These are phyloP conservation scores for Bigelowiella natans DNA, from an alignment of 78 protist genomes.

Conservation along the genomic window DNA sequence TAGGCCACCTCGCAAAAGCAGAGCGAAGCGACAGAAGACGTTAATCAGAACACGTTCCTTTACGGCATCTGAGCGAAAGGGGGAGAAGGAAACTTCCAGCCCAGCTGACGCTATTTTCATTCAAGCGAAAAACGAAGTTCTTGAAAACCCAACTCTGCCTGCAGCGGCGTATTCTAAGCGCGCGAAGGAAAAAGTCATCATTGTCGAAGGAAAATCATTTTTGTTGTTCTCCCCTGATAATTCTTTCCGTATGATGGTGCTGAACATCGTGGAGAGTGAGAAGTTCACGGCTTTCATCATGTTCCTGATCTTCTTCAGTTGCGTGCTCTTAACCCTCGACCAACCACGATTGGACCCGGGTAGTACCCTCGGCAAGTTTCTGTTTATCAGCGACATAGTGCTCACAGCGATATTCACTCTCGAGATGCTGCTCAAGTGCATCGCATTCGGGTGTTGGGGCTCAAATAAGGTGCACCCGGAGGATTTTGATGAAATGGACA, in stretches of 20 bases:
- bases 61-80: too few species aligned
- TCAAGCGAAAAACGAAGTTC: too few species aligned
- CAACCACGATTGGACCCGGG: background rate
- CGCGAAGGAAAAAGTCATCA: background rate
- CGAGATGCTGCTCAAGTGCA: background rate
- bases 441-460: too few species aligned
- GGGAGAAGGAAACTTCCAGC: too few species aligned
- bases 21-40: too few species aligned
- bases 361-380: background rate
- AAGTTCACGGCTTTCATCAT: background rate
- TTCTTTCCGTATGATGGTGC: background rate
- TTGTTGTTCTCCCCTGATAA: background rate
- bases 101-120: too few species aligned
- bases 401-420: background rate
- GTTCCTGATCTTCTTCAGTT: background rate
- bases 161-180: background rate
- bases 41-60: too few species aligned
- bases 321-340: background rate
- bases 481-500: too few species aligned
- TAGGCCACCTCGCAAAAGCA: too few species aligned
- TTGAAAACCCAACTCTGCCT: background rate
- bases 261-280: background rate
- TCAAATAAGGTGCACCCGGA: too few species aligned
- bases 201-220: background rate
- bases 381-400: background rate